Percentiles rank a stretch among this genome's conserved stretches.
phyloP scores from a whole-genome alignment of 1,284 basidiomycete species.

The Singerocomus inundabilis region DNA sequence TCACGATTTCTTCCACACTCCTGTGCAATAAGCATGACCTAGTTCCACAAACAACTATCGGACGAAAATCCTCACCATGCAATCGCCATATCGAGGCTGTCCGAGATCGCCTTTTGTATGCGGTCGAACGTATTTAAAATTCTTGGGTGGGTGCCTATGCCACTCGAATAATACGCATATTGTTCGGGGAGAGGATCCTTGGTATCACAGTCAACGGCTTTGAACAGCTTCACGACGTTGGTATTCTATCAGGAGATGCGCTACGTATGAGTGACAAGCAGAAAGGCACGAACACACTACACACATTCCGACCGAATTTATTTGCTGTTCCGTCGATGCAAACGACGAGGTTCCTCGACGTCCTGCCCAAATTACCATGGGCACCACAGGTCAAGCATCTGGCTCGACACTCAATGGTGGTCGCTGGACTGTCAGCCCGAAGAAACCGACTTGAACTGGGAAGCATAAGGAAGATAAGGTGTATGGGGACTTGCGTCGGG shows the following conservation, averaged over 20 bases:
- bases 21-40: slow-evolving; percentile 22
- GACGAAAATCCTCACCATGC: slow-evolving; percentile 15
- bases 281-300: not conserved
- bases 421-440: slow-evolving; percentile 3
- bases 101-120: slow-evolving; percentile 15
- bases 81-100: slow-evolving; percentile 24
- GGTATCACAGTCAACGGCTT: slow-evolving; percentile 17
- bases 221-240: slow-evolving; percentile 17
- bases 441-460: slow-evolving; percentile 9
- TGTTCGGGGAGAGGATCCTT: slow-evolving; percentile 24
- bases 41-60: not conserved
- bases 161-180: slow-evolving; percentile 42
- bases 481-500: no score
- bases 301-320: slow-evolving; percentile 32
- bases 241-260: slow-evolving; percentile 4
- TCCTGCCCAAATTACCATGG: not conserved
- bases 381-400: slow-evolving; percentile 17
- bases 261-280: not conserved
- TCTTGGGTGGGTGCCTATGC: slow-evolving; percentile 40
- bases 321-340: slow-evolving; percentile 39
- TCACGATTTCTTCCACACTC: slow-evolving; percentile 31
- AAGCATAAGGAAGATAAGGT: slow-evolving; percentile 4
- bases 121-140: slow-evolving; percentile 23
- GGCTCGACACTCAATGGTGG: not conserved
- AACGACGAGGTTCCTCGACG: slow-evolving; percentile 33